These are phyloP conservation scores for Lanzia echinophila DNA, from an alignment of 2,329 filamentous ascomycete genomes.

Conservation along the genomic window DNA sequence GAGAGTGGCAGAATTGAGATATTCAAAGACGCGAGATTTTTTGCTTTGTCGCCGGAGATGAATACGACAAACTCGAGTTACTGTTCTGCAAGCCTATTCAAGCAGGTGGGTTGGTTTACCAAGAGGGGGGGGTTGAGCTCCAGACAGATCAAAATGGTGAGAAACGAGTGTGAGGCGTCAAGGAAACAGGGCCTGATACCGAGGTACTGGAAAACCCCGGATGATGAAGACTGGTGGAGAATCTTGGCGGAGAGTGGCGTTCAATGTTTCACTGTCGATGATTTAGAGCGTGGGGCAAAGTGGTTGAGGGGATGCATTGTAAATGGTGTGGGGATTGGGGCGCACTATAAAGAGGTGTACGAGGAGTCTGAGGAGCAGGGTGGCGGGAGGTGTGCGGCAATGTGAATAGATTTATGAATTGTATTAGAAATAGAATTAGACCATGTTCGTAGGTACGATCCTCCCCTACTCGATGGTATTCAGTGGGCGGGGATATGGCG, in stretches of 20 bases:
- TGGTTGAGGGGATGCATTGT: neutral
- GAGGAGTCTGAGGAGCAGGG: neutral
- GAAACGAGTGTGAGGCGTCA: slow-evolving; percentile 26
- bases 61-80: slow-evolving; percentile 24
- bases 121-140: slow-evolving; percentile 11
- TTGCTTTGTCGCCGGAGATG: slow-evolving; percentile 4
- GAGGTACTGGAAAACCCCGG: slow-evolving; percentile 39
- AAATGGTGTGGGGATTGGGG: neutral
- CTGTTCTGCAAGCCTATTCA: slow-evolving; percentile 18
- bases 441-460: too few species aligned
- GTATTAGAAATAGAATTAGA: too few species aligned
- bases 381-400: neutral
- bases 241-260: slow-evolving; percentile 31
- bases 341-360: neutral
- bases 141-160: slow-evolving; percentile 20
- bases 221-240: slow-evolving; percentile 36
- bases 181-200: slow-evolving; percentile 34
- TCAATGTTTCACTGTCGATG: slow-evolving; percentile 39
- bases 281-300: slow-evolving; percentile 1
- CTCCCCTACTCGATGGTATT: too few species aligned
- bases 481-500: too few species aligned
- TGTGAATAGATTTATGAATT: neutral
- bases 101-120: slow-evolving; percentile 3
- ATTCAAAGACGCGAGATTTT: slow-evolving; percentile 42
- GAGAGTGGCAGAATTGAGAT: slow-evolving; percentile 37